Evolutionary conservation across 257 asterid species (phyloP).

Genomic region (Rauvolfia tetraphylla): DNA sequence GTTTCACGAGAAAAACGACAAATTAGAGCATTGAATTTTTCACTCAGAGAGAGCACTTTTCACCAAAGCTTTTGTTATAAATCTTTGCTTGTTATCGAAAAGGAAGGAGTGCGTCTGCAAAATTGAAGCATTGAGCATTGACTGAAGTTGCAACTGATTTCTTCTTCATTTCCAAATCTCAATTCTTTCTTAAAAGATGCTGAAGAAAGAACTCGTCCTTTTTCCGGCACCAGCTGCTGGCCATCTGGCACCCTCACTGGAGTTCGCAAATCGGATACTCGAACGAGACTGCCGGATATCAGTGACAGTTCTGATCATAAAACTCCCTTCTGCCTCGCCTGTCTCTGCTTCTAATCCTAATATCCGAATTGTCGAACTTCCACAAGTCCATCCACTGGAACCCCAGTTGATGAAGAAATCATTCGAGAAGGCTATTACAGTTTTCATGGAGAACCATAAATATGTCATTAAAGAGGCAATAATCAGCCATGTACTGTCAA

Average conservation of each 20-base stretch:
- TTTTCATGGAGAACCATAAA: slow-evolving; percentile 6
- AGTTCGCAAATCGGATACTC: slow-evolving; percentile 8
- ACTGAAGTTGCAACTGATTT: no score
- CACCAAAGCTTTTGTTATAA: no score
- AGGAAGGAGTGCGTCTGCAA: no score
- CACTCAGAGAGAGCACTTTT: no score
- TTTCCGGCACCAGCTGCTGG: slow-evolving; percentile 15
- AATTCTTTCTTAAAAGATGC: not conserved
- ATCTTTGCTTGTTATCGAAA: no score
- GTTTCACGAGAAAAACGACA: no score
- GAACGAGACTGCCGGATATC: slow-evolving; percentile 5
- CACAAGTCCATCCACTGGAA: not conserved
- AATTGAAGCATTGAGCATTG: no score
- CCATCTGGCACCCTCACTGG: slow-evolving; percentile 4
- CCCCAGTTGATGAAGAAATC: not conserved
- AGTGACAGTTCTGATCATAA: slow-evolving; percentile 7
- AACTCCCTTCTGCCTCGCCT: not conserved
- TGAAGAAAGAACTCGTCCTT: slow-evolving; percentile 9
- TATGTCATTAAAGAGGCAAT: slow-evolving; percentile 12
- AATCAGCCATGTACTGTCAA: not conserved
- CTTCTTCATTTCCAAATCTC: not conserved
- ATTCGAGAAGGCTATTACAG: not conserved
- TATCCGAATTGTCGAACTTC: not conserved
- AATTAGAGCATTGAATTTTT: no score
- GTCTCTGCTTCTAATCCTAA: not conserved